Conservation (phyloP, 345 rosid species). For the Populus tremula region DNA sequence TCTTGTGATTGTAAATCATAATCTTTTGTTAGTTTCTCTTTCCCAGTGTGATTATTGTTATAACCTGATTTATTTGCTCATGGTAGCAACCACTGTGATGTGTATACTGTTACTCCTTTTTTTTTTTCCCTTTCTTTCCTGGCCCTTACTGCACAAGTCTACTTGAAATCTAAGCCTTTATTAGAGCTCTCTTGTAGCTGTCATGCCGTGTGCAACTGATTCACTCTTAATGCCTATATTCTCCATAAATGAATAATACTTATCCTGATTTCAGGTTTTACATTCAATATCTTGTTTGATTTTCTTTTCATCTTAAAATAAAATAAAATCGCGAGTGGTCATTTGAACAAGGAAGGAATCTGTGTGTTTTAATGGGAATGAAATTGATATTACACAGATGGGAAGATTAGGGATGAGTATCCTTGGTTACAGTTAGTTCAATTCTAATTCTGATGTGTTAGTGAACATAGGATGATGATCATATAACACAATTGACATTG, state of each 20-base stretch:
- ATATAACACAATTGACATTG: not conserved
- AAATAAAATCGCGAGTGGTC: not conserved
- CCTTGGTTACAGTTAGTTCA: no score
- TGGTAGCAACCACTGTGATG: not conserved
- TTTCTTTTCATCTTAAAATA: no score
- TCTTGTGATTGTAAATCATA: not conserved
- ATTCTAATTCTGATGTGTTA: no score
- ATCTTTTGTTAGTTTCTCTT: slow-evolving; percentile 3
- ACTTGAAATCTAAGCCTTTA: not conserved
- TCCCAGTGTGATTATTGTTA: not conserved
- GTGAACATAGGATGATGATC: not conserved
- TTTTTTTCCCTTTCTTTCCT: not conserved
- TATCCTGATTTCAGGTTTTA: not conserved
- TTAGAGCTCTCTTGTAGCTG: not conserved
- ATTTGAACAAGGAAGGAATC: not conserved
- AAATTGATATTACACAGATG: not conserved
- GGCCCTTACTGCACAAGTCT: not conserved
- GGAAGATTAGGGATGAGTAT: not conserved
- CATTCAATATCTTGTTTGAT: not conserved
- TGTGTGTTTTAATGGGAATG: not conserved
- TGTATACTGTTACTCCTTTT: not conserved
- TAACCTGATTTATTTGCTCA: not conserved
- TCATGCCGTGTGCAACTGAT: not conserved
- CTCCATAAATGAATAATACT: not conserved
- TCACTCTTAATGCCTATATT: not conserved